Base-by-base conservation (phyloP, 768 basidiomycete species). In the Lactifluus hygrophoroides region DNA sequence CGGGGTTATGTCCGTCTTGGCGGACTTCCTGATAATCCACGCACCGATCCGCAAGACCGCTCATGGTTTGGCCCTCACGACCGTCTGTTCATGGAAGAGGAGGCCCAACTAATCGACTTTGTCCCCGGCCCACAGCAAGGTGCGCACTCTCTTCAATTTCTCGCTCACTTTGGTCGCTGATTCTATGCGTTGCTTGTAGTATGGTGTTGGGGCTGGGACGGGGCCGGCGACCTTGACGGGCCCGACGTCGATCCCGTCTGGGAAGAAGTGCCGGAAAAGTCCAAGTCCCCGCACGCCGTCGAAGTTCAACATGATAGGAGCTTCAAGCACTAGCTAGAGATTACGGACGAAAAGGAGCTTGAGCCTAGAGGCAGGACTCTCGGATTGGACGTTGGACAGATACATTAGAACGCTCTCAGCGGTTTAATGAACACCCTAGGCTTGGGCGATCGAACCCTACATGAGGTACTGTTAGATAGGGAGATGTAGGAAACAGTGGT, bases 201-300 rank as follows among this genome's bases (percentile, higher is more conserved):
- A 13, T 97, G 95, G 95, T 98, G 95, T 69, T 97, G 95, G 95
- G 95, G 95, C 19, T 99, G 95, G 95, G 95, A 99, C 67, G 95
- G 95, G 14, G 95, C 95, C 3, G 95, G 95, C 19, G 95, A 99
- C 68, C 80, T 99, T 23, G 95, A 97, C 63, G 95, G 94, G 43
- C 95, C 95, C 0, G 94, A 98, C 67, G 91, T 99, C 6, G 95
- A 98, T 66, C 95, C 95, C 6, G 88, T 99, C 54, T 99, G 95
- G 95, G 95, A 97, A 70, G 68, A 71, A 34, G 86, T 88, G 84
- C 74, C 88, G 4, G 81, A 86, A 62, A 83, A 76, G 67, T 80
- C 85, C 11, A 84, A 73, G 48, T 69, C 68, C 2, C 19, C 73
- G 0, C 82, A 84, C 45, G 74, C 88, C 6, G 86, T 95, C 47